These are phyloP conservation scores for Rhododendron molle DNA, from an alignment of 148 eudicot species.

Conservation along the genomic window DNA sequence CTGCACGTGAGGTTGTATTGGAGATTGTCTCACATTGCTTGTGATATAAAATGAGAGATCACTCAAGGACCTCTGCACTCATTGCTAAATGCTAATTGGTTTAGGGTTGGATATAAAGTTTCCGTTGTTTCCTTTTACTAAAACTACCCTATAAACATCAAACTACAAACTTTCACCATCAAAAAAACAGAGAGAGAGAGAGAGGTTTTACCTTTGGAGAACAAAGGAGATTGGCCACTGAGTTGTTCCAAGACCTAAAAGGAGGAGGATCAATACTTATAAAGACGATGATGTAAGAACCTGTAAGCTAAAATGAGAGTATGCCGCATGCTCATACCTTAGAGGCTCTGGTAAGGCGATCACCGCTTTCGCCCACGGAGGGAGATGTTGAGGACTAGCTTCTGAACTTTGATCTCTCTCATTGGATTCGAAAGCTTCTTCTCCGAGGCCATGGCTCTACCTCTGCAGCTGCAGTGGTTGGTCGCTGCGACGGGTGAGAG, in stretches of 20 bases:
- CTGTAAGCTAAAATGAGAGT: background rate
- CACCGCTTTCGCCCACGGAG: slow-evolving; percentile 73
- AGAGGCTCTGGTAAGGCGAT: slow-evolving; percentile 66
- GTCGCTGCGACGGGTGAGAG: too few species aligned
- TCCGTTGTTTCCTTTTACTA: too few species aligned
- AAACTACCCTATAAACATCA: too few species aligned
- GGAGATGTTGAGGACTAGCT: slow-evolving; percentile 72
- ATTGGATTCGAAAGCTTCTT: slow-evolving; percentile 64
- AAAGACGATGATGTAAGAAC: background rate
- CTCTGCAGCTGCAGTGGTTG: too few species aligned
- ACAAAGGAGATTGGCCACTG: slow-evolving; percentile 68
- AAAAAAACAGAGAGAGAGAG: too few species aligned
- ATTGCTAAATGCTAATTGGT: too few species aligned
- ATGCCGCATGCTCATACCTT: slow-evolving; percentile 24
- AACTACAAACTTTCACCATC: too few species aligned
- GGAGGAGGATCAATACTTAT: background rate
- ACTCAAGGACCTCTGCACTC: too few species aligned
- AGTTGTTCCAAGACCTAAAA: slow-evolving; percentile 65
- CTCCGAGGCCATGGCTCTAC: slow-evolving; percentile 39
- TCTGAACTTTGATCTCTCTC: slow-evolving; percentile 75
- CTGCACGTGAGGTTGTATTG: background rate
- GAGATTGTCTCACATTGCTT: too few species aligned
- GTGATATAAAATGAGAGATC: too few species aligned
- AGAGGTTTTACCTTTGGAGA: slow-evolving; percentile 49
- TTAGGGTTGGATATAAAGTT: too few species aligned